Conservation (phyloP, 305 asterid species). For the Fraxinus sp. region DNA sequence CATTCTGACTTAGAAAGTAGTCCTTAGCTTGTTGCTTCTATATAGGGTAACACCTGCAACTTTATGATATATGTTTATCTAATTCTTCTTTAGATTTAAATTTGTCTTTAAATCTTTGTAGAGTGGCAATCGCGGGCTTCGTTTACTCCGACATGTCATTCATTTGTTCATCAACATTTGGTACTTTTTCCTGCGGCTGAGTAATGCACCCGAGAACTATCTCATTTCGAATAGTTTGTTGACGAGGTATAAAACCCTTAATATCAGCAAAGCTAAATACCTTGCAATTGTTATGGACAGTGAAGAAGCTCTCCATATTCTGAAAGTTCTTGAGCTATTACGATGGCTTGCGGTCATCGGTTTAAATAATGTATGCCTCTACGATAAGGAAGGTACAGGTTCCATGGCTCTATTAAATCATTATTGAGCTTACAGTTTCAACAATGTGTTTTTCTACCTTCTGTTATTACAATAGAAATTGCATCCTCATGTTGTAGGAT, state of each 20-base stretch:
- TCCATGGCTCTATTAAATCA: slow-evolving; percentile 7
- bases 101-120: slow-evolving; percentile 28
- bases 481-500: slow-evolving; percentile 51
- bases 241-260: slow-evolving; percentile 51
- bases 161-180: slow-evolving; percentile 68
- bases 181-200: slow-evolving; percentile 50
- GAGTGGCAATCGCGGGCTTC: slow-evolving; percentile 54
- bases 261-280: slow-evolving; percentile 65
- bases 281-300: slow-evolving; percentile 91
- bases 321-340: slow-evolving; percentile 67
- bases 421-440: slow-evolving; percentile 8
- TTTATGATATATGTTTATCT: not conserved
- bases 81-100: slow-evolving; percentile 22
- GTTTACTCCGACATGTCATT: slow-evolving; percentile 57
- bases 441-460: slow-evolving; percentile 10
- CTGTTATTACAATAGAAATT: slow-evolving; percentile 20
- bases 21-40: slow-evolving; percentile 6
- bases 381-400: slow-evolving; percentile 75
- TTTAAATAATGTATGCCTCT: slow-evolving; percentile 65
- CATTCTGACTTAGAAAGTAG: not conserved
- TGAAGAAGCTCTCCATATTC: slow-evolving; percentile 70
- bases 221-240: slow-evolving; percentile 61
- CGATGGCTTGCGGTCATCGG: slow-evolving; percentile 73
- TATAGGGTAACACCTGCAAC: not conserved
- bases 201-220: slow-evolving; percentile 59